phyloP scores from a whole-genome alignment of 768 basidiomycete genomes.

The Collybiopsis confluens region DNA sequence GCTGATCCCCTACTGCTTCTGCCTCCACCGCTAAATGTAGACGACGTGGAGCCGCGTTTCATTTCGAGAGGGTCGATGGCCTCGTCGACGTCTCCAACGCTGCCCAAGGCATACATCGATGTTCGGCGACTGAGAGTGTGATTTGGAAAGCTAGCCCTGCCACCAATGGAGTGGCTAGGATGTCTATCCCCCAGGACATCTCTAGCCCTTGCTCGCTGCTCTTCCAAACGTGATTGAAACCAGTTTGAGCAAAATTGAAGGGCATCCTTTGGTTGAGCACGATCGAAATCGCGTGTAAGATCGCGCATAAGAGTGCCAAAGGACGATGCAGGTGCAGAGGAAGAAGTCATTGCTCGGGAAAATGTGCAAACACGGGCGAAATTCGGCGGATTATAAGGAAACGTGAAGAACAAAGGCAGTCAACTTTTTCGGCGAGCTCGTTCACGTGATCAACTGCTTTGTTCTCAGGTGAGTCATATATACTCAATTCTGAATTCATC shows the following conservation, averaged over 20 bases:
- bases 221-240: slow-evolving; percentile 87
- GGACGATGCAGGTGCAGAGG: slow-evolving; percentile 47
- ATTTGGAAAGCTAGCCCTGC: slow-evolving; percentile 56
- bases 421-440: too few species aligned
- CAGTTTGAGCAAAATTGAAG: slow-evolving; percentile 93
- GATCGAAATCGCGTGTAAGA: slow-evolving; percentile 79
- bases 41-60: not conserved
- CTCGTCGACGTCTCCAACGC: slow-evolving; percentile 20
- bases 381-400: not conserved
- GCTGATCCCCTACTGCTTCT: not conserved
- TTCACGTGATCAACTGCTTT: too few species aligned
- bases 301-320: slow-evolving; percentile 82
- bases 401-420: too few species aligned
- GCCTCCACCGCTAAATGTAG: not conserved
- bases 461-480: too few species aligned
- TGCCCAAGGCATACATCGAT: slow-evolving; percentile 60
- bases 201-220: slow-evolving; percentile 73
- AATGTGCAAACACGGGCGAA: not conserved
- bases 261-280: slow-evolving; percentile 84
- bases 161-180: slow-evolving; percentile 29
- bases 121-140: slow-evolving; percentile 38
- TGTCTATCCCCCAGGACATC: slow-evolving; percentile 42
- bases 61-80: not conserved
- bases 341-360: not conserved
- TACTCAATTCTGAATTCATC: too few species aligned